A percentile compares a stretch with the other conserved stretches of the same genome.
Evolutionary conservation across 2,329 filamentous ascomycete species (phyloP).

Genomic region (Cladosporium halotolerans): DNA sequence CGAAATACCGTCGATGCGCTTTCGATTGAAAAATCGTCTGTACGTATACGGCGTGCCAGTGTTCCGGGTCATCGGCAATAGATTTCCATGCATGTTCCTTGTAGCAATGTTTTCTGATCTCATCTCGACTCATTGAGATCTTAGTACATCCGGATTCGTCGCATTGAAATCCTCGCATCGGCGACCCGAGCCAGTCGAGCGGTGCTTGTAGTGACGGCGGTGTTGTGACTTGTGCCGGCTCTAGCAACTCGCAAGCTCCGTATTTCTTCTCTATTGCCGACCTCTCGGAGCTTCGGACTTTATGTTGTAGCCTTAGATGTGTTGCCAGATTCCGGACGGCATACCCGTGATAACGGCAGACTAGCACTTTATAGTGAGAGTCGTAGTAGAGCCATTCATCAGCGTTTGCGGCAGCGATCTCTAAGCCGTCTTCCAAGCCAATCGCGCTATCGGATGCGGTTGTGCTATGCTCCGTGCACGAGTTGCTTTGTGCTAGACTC

Average conservation of each 20-base stretch:
- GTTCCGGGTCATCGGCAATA: background rate
- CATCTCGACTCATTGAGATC: too few species aligned
- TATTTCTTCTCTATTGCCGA: too few species aligned
- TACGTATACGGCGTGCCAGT: background rate
- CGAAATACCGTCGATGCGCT: background rate
- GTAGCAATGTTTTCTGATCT: too few species aligned
- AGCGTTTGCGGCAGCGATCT: background rate
- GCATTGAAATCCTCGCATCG: too few species aligned
- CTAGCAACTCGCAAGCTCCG: too few species aligned
- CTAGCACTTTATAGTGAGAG: background rate
- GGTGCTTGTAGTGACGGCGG: too few species aligned
- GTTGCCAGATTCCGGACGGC: background rate
- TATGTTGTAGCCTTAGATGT: background rate
- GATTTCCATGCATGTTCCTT: background rate
- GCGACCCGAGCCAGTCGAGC: too few species aligned
- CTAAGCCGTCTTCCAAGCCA: background rate
- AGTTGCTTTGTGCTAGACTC: background rate
- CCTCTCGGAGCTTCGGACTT: background rate
- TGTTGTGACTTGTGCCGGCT: too few species aligned
- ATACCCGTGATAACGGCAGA: background rate
- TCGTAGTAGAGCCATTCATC: background rate
- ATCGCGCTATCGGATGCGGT: background rate
- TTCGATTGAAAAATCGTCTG: background rate
- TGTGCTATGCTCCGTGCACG: background rate
- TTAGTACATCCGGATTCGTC: too few species aligned